Evolutionary conservation across 179 eudicot species (phyloP).

Genomic region (Spergularia azorica): DNA sequence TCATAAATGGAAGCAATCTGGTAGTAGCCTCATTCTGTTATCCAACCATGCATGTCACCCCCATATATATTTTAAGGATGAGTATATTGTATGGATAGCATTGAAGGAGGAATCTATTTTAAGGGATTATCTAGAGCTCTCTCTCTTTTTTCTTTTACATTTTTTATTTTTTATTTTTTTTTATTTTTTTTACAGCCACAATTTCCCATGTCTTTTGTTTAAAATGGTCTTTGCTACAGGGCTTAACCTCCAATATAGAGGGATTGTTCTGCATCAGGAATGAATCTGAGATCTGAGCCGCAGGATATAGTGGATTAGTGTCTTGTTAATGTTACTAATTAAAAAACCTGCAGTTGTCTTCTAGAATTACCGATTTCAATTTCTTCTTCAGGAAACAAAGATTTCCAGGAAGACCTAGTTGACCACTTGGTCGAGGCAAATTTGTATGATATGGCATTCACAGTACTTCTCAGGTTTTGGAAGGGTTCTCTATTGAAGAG

Average conservation of each 20-base stretch:
- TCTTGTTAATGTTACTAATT: background rate
- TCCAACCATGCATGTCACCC: no score
- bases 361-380: background rate
- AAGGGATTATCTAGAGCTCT: no score
- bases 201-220: background rate
- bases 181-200: background rate
- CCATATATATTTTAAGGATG: background rate
- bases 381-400: slow-evolving; percentile 56
- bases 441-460: slow-evolving; percentile 86
- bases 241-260: background rate
- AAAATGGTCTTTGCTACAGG: background rate
- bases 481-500: slow-evolving; percentile 82
- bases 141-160: no score
- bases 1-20: slow-evolving; percentile 63
- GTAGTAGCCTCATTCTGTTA: slow-evolving; percentile 35
- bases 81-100: background rate
- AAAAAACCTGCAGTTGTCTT: background rate
- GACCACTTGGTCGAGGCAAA: slow-evolving; percentile 74
- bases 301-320: background rate
- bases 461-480: slow-evolving; percentile 81
- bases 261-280: background rate
- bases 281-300: background rate
- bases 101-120: background rate
- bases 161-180: background rate
- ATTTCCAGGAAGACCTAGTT: slow-evolving; percentile 61